Percentiles rank a stretch among this genome's conserved stretches.
These are phyloP conservation scores for Fusarium annulatum DNA, from an alignment of 2,329 filamentous ascomycete genomes.

Conservation along the genomic window DNA sequence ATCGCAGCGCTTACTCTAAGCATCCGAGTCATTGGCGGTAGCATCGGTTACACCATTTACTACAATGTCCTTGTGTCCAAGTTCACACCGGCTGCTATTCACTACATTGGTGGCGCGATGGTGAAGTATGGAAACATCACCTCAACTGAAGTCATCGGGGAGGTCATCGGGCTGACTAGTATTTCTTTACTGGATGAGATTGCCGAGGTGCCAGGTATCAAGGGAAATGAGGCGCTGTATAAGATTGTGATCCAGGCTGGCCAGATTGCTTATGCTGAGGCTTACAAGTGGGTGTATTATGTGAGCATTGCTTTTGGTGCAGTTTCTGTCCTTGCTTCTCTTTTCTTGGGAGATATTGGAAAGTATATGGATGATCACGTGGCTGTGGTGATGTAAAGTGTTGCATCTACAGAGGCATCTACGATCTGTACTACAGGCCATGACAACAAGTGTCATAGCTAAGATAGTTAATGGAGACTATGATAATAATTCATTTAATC, in stretches of 20 bases:
- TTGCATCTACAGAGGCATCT: background rate
- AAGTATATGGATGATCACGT: background rate
- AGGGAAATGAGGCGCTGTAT: background rate
- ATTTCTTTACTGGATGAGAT: background rate
- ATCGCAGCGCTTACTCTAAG: background rate
- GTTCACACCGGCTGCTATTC: background rate
- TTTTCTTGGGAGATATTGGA: background rate
- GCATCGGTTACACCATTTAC: background rate
- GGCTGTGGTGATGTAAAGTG: background rate
- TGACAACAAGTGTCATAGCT: background rate
- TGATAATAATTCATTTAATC: accelerated
- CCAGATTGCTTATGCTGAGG: constrained; percentile 3
- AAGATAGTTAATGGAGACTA: background rate
- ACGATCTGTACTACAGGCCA: no score
- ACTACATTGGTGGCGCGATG: background rate
- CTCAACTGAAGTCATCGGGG: background rate
- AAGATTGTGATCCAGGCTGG: background rate
- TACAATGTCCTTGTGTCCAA: background rate
- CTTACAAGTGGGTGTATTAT: constrained; percentile 5
- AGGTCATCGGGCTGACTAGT: background rate
- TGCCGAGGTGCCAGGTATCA: background rate
- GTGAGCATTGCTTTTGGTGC: background rate
- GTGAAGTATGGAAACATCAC: background rate
- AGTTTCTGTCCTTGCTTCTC: background rate
- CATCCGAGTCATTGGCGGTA: background rate